phyloP scores from a whole-genome alignment of 2,329 filamentous ascomycete species.

The Camptophora hylomeconis region DNA sequence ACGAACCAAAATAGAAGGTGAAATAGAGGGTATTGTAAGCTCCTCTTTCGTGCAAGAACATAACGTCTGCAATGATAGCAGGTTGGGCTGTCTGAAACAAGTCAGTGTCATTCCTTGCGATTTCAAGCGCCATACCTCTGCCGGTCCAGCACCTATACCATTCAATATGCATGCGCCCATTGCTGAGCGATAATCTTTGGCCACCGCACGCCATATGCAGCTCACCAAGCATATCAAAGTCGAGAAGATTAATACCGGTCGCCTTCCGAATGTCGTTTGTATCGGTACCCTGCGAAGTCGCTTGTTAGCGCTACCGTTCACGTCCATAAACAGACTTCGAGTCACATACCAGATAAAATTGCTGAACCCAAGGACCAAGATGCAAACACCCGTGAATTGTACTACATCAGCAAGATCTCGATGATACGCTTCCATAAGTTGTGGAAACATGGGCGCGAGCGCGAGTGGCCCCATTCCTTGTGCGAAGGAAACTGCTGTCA shows the following conservation, averaged over 20 bases:
- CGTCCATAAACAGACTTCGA: conserved; percentile 3
- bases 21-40: conserved; percentile 51
- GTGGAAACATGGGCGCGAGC: conserved; percentile 46
- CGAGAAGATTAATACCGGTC: conserved; percentile 40
- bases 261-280: conserved; percentile 41
- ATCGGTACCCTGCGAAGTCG: conserved; percentile 40
- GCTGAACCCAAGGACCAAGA: conserved; percentile 44
- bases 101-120: conserved; percentile 1
- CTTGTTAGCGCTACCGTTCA: conserved; percentile 4
- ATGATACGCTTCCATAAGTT: conserved; percentile 43
- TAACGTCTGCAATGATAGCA: conserved; percentile 50
- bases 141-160: conserved; percentile 48
- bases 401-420: conserved; percentile 40
- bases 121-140: conserved; percentile 28
- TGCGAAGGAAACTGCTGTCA: conserved; percentile 36
- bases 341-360: conserved; percentile 43
- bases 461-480: conserved; percentile 42
- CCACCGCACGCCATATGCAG: conserved; percentile 45
- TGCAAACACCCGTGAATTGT: conserved; percentile 44
- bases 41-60: conserved; percentile 52
- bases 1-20: conserved; percentile 47
- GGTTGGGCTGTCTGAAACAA: conserved; percentile 40
- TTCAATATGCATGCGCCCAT: conserved; percentile 52
- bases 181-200: conserved; percentile 46
- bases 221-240: conserved; percentile 40